These are phyloP conservation scores for Plasmodium gonderi DNA, from an alignment of 169 alveolate genomes.

Conservation along the genomic window DNA sequence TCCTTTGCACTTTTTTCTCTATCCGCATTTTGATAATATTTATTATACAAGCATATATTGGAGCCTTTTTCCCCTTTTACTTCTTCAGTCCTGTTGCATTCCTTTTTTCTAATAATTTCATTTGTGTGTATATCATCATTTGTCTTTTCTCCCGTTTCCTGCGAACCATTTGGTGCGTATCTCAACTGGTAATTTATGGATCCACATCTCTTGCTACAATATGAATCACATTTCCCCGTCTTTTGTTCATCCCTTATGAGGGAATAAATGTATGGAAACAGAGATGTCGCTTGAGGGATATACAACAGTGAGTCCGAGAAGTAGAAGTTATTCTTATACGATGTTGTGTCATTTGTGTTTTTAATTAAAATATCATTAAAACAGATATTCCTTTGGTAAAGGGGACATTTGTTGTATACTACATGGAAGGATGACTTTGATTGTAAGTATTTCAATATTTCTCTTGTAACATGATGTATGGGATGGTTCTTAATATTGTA, in stretches of 20 bases:
- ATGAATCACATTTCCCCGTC: not conserved
- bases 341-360: conserved; percentile 65
- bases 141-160: too few species aligned
- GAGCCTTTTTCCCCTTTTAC: not conserved
- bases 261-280: conserved; percentile 38
- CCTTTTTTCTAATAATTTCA: not conserved
- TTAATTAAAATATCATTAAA: conserved; percentile 63
- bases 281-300: conserved; percentile 72
- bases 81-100: not conserved
- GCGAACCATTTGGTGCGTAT: not conserved
- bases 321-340: conserved; percentile 39
- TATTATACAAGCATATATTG: not conserved
- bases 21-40: not conserved
- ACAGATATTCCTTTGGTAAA: conserved; percentile 32
- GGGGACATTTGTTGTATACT: conserved; percentile 67
- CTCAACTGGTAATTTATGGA: not conserved
- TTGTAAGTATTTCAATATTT: conserved; percentile 34
- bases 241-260: conserved; percentile 3
- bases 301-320: conserved; percentile 31
- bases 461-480: conserved; percentile 24
- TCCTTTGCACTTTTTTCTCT: not conserved
- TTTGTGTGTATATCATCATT: not conserved
- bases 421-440: conserved; percentile 8
- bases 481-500: conserved; percentile 72
- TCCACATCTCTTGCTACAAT: not conserved